Evolutionary conservation across 2,329 filamentous ascomycete species (phyloP), one percentile per base, ranked within the genome.

Genomic region (Cryoendolithus antarcticus): DNA sequence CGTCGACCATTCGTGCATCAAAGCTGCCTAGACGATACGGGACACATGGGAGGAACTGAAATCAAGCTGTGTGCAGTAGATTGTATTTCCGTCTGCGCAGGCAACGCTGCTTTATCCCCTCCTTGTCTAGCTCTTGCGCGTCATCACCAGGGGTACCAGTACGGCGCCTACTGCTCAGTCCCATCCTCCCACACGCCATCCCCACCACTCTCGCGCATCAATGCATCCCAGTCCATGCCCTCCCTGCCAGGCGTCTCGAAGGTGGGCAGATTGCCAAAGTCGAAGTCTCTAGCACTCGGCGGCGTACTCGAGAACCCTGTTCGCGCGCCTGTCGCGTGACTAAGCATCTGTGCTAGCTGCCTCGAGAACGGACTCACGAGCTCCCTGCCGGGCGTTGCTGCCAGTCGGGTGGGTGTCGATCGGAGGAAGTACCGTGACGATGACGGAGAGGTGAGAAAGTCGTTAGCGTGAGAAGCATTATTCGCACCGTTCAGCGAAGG

Each of bases 321-420:
- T 2, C 40, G 37, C n/a, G 30, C 49, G 13, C 41, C 41, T 2
- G 44, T 48, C 15, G 44, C 47, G 27, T 47, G 52, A 6, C 71
- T 77, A 12, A 83, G 64, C 44, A 84, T 65, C 49, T 80, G 71
- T 46, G 72, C 74, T 29, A 85, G 67, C 13, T 77, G 74, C 30
- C 72, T 67, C 2, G 75, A 76, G 51, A 80, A 72, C 0, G 77
- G 77, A 4, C 75, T 76, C 39, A 63, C 56, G 15, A 62, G 57
- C 19, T 47, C 11, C 10, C 48, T 48, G 27, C 47, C 49, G 4
- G 55, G 52, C 2, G 50, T 53, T 46, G 52, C 55, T 48, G 47
- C 57, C 47, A 53, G 54, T 49, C 50, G 63, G 55, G 52, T 60
- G 53, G 49, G 58, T 30, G 46, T 59, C 40, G 52, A 57, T 50